Base-by-base conservation (phyloP, 1,139 yeast species). In the Lodderomyces metapsilosis region DNA sequence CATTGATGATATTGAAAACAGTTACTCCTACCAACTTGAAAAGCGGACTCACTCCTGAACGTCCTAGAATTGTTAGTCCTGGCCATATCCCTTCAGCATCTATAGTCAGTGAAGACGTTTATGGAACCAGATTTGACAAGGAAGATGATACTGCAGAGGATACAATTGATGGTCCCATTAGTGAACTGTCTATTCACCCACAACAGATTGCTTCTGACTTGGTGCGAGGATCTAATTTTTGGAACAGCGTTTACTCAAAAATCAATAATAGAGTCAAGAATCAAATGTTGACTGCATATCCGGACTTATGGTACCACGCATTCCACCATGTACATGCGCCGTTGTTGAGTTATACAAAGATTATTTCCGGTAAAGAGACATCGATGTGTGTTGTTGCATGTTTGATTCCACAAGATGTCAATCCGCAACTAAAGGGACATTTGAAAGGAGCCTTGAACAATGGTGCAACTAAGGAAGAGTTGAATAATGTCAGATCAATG, bases 391-490 rank as follows among this genome's bases (percentile, higher is more conserved):
- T 89, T 4, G 79, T 89, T 23, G 84, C 95, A 1, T 76, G 91
- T 47, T 72, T 91, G 53, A 82, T 89, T 11, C 97, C 97, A 0
- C 96, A 88, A 58, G 95, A 89, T 59, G 96, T 89, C 12, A 88
- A 86, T 52, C 96, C 96, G 0, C 96, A 89, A 56, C 71, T 89
- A 50, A 88, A 88, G 62, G 97, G 97, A 0, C 97, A 89, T 58
- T 71, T 89, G 47, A 79, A 75, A 56, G 97, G 97, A 0, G 96
- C 96, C 0, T 46, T 82, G 41, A 88, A 88, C 54, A 78, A 82
- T 32, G 96, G 96, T 0, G 87, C 87, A 8, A 69, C 86, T 3
- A 58, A 60, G 36, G 86, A 82, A 39, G 87, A 85, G 48, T 70
- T 88, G 38, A 69, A 70, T 43, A 80, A 78, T 5, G 74, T 80